Base-by-base conservation (phyloP, 1,284 basidiomycete species). In the Blastosporella zonata region DNA sequence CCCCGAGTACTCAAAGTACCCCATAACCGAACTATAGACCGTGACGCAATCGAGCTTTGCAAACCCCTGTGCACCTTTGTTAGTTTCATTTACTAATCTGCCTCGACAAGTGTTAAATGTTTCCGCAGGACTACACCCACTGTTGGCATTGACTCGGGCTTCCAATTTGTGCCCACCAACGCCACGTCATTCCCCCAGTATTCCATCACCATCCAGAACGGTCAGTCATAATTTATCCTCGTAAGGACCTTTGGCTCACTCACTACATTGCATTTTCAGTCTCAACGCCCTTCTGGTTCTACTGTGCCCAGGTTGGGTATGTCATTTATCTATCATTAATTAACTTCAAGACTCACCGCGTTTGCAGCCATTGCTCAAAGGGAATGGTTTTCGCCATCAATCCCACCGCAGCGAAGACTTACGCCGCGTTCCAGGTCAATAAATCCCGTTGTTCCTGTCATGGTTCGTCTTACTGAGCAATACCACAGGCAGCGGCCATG, bases 31-130 rank as follows among this genome's bases (percentile, higher is more conserved):
- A 37, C 31, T 21, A 6, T 48, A 78, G 73, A 77, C 77, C 37
- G 72, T 79, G 53, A 81, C 79, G 10, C 80, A 83, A 63, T 81
- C 80, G 13, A 74, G 76, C 10, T 85, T 84, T 61, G 65, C 67
- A 17, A 57, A 62, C 7, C 82, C 82, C 18, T 84, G 81, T 66
- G 53, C 43, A 20, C 38, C 45, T 6, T 50, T 59, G 65, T 66
- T 28, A 34, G 53, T 55, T 21, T 27, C 6, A 6, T 23, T 22
- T 22, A 45, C 27, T 21, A 13, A 7, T 35, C n/a, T n/a, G 4
- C 12, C n/a, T n/a, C 21, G 20, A 21, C 12, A 25, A 23, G 28
- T 29, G n/a, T 28, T 15, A 17, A 15, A 35, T 27, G 28, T 21
- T 22, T 36, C 21, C 12, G 10, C 20, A 43, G 33, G 47, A 23